Percentiles rank a stretch among this genome's conserved stretches.
phyloP scores from a whole-genome alignment of 495 filamentous ascomycete genomes.

The Trichodelitschia bisporula region DNA sequence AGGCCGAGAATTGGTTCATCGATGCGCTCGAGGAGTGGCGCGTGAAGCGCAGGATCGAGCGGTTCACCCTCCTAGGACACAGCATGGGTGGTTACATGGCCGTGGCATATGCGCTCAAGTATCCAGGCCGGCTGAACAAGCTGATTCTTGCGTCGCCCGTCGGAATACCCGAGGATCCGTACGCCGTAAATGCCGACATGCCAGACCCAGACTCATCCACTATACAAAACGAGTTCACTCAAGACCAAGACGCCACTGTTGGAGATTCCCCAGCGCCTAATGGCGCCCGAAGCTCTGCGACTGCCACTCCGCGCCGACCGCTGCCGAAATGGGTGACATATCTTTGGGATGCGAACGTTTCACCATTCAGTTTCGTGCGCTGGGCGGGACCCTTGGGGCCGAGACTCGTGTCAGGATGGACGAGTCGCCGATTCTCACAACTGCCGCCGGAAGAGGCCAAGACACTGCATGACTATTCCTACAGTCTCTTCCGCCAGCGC shows the following conservation, averaged over 20 bases:
- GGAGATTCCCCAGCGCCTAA: constrained; percentile 12
- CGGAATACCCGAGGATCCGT: constrained; percentile 86
- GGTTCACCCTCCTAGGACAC: constrained; percentile 81
- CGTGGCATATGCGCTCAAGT: constrained; percentile 86
- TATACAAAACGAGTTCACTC: constrained; percentile 39
- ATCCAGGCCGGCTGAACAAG: constrained; percentile 82
- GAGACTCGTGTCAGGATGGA: constrained; percentile 84
- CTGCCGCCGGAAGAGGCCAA: constrained; percentile 59
- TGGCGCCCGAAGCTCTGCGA: constrained; percentile 2
- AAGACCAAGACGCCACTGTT: constrained; percentile 39
- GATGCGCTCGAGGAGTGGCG: constrained; percentile 95
- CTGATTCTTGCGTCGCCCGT: constrained; percentile 85
- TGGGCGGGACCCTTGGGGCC: constrained; percentile 83
- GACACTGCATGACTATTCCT: constrained; percentile 74
- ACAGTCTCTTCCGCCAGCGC: constrained; percentile 75
- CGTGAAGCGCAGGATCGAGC: constrained; percentile 61
- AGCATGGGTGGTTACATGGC: constrained; percentile 86
- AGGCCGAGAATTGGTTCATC: constrained; percentile 90
- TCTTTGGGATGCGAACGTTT: constrained; percentile 83
- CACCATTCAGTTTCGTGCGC: constrained; percentile 74
- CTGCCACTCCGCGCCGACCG: constrained; percentile 27
- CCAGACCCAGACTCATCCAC: constrained; percentile 52
- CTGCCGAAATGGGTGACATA: constrained; percentile 68
- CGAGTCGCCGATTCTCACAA: constrained; percentile 71
- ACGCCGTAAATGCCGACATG: constrained; percentile 60